These are phyloP conservation scores for Blastomyces gilchristii DNA, from an alignment of 2,329 filamentous ascomycete species.

Conservation along the genomic window DNA sequence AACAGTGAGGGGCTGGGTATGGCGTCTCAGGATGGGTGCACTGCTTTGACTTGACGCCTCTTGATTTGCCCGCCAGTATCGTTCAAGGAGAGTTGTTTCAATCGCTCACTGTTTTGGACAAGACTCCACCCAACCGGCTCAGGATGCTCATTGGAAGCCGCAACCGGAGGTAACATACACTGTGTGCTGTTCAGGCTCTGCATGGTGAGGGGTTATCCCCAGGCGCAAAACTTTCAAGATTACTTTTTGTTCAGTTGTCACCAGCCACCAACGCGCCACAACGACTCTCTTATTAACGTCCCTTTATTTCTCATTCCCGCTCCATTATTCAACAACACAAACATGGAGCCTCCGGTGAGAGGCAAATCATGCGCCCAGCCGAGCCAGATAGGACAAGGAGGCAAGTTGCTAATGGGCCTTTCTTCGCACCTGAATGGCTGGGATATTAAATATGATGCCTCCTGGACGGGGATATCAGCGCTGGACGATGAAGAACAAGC, in stretches of 20 bases:
- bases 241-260: neutral
- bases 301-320: neutral
- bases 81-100: neutral
- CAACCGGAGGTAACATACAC: neutral
- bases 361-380: neutral
- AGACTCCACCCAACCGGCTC: neutral
- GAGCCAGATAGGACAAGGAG: neutral
- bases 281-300: neutral
- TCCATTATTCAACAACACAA: neutral
- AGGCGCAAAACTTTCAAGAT: neutral
- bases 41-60: neutral
- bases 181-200: neutral
- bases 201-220: neutral
- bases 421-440: neutral
- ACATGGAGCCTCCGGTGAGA: neutral
- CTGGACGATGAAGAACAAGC: neutral
- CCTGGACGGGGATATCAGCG: neutral
- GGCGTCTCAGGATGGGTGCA: neutral
- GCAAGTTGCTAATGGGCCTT: neutral
- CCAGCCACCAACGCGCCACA: neutral
- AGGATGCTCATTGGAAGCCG: neutral
- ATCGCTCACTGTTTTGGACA: neutral
- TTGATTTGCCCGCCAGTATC: neutral
- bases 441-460: neutral
- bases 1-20: neutral